Conservation (phyloP, 768 basidiomycete genomes). For the Naganishia randhawae region DNA sequence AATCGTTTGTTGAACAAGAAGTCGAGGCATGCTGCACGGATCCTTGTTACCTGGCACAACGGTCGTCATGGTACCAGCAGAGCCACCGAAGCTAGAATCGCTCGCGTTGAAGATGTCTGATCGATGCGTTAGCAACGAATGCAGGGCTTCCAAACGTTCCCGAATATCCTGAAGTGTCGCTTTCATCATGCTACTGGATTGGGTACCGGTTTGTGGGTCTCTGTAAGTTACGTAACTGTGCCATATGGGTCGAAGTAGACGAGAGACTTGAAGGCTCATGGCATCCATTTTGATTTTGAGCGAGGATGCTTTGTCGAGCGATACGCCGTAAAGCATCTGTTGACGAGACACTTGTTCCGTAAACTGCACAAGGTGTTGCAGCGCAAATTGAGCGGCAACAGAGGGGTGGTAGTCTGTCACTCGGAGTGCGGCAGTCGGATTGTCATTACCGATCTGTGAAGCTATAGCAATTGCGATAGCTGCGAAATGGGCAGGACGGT, state of each 20-base stretch:
- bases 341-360: slow-evolving; percentile 18
- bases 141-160: slow-evolving; percentile 14
- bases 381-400: slow-evolving; percentile 22
- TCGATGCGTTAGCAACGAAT: slow-evolving; percentile 10
- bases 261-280: slow-evolving; percentile 65
- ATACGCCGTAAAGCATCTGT: slow-evolving; percentile 23
- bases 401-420: slow-evolving; percentile 19
- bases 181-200: not conserved
- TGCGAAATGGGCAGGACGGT: slow-evolving; percentile 85
- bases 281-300: slow-evolving; percentile 23
- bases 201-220: slow-evolving; percentile 13
- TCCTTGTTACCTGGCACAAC: slow-evolving; percentile 3
- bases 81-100: slow-evolving; percentile 21
- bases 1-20: slow-evolving; percentile 75
- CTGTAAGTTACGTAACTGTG: slow-evolving; percentile 12
- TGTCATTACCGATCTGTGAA: slow-evolving; percentile 8
- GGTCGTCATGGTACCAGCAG: slow-evolving; percentile 1
- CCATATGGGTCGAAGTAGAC: slow-evolving; percentile 84
- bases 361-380: slow-evolving; percentile 26
- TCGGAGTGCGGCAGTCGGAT: not conserved
- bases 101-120: slow-evolving; percentile 24
- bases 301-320: slow-evolving; percentile 20
- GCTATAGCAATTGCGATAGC: slow-evolving; percentile 86
- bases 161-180: not conserved
- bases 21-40: slow-evolving; percentile 27